Conservation (phyloP, 192 early-diverging fungal genomes). For the Obelidium mucronatum region DNA sequence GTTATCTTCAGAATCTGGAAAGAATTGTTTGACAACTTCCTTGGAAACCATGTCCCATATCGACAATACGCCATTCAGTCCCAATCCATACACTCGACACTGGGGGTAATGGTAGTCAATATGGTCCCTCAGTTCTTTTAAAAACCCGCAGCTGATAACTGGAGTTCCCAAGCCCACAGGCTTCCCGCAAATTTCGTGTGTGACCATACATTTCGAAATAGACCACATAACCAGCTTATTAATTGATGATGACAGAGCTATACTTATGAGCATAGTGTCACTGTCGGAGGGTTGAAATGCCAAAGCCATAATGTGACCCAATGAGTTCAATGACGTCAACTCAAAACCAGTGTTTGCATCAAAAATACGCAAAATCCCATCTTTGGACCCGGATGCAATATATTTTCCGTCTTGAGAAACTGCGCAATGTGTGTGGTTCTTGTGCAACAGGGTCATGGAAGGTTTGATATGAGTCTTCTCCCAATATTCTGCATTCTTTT, state of each 20-base stretch:
- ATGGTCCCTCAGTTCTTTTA: background rate
- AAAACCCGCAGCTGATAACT: constrained; percentile 12
- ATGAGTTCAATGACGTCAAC: constrained; percentile 5
- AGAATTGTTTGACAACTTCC: constrained; percentile 18
- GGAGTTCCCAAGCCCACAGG: background rate
- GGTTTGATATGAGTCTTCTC: background rate
- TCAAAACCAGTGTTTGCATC: constrained; percentile 8
- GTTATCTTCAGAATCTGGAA: constrained; percentile 24
- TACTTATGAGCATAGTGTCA: background rate
- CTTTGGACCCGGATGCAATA: background rate
- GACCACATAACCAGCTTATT: constrained; percentile 13
- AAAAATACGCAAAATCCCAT: background rate
- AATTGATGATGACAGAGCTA: constrained; percentile 1
- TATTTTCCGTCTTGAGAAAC: background rate
- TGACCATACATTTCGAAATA: background rate
- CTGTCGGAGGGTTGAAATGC: background rate
- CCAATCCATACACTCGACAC: background rate
- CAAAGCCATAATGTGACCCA: background rate
- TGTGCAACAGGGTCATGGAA: background rate
- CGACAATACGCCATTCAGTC: constrained; percentile 10
- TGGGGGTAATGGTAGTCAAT: constrained; percentile 3
- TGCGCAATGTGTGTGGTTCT: constrained; percentile 2
- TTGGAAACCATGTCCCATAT: constrained; percentile 17
- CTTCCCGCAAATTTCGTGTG: constrained; percentile 15
- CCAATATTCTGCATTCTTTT: background rate